Conservation (phyloP, 2,329 filamentous ascomycete species). For the Sarocladium strictum region DNA sequence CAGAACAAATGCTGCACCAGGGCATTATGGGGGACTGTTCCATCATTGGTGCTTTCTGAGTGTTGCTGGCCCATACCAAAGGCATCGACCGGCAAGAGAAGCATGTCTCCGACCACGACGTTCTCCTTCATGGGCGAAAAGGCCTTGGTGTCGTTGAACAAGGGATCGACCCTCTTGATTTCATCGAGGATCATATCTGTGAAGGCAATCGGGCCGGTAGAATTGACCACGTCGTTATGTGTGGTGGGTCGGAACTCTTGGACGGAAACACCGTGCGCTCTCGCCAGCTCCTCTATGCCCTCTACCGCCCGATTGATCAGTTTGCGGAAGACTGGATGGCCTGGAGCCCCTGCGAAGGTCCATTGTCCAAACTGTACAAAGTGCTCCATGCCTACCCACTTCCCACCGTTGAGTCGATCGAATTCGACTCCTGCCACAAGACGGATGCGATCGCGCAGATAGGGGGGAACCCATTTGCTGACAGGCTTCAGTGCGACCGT, state of each 20-base stretch:
- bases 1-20: conserved; percentile 19
- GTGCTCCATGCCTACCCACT: conserved; percentile 21
- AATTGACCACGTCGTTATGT: conserved; percentile 23
- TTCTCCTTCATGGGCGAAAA: conserved; percentile 13
- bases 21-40: conserved; percentile 17
- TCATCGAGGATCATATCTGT: conserved; percentile 24
- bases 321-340: conserved; percentile 22
- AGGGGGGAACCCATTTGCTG: conserved; percentile 22
- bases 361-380: conserved; percentile 27
- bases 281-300: conserved; percentile 15
- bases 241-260: conserved; percentile 16
- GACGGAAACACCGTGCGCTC: background rate
- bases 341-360: conserved; percentile 25
- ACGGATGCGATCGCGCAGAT: conserved; percentile 15
- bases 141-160: conserved; percentile 10
- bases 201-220: conserved; percentile 26
- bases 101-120: conserved; percentile 13
- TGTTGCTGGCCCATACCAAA: conserved; percentile 22
- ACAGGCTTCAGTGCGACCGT: conserved; percentile 49
- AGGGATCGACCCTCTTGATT: conserved; percentile 17
- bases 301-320: conserved; percentile 20
- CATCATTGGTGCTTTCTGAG: conserved; percentile 21
- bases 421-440: conserved; percentile 25
- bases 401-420: conserved; percentile 18
- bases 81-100: conserved; percentile 20